A percentile compares a stretch with the other conserved stretches of the same genome.
These are phyloP conservation scores for Prunus yedoensis DNA, from an alignment of 331 rosid species.

Conservation along the genomic window DNA sequence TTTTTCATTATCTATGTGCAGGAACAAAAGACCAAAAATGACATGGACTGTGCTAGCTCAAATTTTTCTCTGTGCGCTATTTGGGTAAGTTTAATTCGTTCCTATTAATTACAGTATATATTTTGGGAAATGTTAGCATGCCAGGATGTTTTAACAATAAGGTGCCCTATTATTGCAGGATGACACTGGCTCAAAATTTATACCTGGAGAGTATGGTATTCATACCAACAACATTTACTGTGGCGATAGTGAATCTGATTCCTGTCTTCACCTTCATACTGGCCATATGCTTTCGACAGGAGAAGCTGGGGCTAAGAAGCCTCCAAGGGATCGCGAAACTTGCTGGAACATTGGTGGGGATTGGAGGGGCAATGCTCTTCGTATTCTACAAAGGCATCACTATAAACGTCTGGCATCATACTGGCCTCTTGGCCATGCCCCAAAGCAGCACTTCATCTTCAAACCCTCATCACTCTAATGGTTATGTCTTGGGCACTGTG, in stretches of 20 bases:
- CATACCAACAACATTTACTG: slow-evolving; percentile 15
- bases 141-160: too few relatives aligned
- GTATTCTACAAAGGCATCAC: slow-evolving; percentile 16
- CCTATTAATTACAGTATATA: too few relatives aligned
- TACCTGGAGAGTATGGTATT: neutral
- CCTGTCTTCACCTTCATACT: slow-evolving; percentile 20
- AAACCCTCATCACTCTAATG: neutral
- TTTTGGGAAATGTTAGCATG: too few relatives aligned
- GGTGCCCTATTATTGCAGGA: neutral
- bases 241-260: slow-evolving; percentile 14
- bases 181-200: slow-evolving; percentile 15
- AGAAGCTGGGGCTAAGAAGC: slow-evolving; percentile 8
- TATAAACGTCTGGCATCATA: slow-evolving; percentile 6
- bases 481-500: neutral
- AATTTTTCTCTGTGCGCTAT: slow-evolving; percentile 7
- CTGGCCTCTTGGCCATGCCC: neutral
- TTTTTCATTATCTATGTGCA: neutral
- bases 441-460: neutral
- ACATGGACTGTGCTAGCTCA: slow-evolving; percentile 3
- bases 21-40: slow-evolving; percentile 14
- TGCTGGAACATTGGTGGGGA: slow-evolving; percentile 7
- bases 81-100: neutral
- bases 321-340: slow-evolving; percentile 14
- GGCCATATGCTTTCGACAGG: slow-evolving; percentile 14
- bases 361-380: slow-evolving; percentile 25